Percentiles rank a stretch among this genome's conserved stretches.
Evolutionary conservation across 306 rosid genomes (phyloP).

Genomic region (Hylodesmum podocarpum): DNA sequence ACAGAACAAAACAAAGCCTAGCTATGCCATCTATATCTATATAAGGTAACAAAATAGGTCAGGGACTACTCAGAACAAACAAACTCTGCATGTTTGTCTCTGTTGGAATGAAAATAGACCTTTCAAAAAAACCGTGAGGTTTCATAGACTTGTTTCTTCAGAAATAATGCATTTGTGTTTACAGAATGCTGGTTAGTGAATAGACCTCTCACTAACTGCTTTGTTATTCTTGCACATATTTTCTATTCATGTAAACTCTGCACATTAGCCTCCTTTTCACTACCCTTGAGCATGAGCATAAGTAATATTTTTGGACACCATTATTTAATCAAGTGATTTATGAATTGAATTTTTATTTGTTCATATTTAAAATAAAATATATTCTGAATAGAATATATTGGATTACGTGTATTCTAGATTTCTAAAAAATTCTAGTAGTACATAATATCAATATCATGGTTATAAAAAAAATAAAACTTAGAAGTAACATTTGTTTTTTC

Average conservation of each 20-base stretch:
- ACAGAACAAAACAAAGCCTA: conserved; percentile 39
- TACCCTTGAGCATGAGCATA: neutral
- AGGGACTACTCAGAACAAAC: conserved; percentile 39
- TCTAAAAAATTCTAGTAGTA: too few species aligned
- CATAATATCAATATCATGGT: too few species aligned
- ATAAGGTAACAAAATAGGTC: conserved; percentile 37
- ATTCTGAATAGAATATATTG: too few species aligned
- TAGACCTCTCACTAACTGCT: conserved; percentile 40
- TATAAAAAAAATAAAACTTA: too few species aligned
- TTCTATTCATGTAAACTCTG: neutral
- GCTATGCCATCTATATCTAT: conserved; percentile 16
- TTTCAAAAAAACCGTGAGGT: conserved; percentile 37
- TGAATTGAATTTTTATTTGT: too few species aligned
- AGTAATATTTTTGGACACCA: too few species aligned
- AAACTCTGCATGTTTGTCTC: conserved; percentile 29
- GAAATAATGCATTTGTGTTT: conserved; percentile 33
- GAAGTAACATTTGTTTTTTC: neutral
- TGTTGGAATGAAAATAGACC: conserved; percentile 56
- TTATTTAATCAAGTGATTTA: too few species aligned
- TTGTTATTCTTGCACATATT: neutral
- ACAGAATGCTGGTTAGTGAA: conserved; percentile 39
- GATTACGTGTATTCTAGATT: too few species aligned
- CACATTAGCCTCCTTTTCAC: neutral
- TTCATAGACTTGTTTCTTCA: conserved; percentile 21
- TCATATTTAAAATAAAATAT: too few species aligned